Evolutionary conservation across 768 basidiomycete genomes (phyloP).

Genomic region (Myochromella boudieri): DNA sequence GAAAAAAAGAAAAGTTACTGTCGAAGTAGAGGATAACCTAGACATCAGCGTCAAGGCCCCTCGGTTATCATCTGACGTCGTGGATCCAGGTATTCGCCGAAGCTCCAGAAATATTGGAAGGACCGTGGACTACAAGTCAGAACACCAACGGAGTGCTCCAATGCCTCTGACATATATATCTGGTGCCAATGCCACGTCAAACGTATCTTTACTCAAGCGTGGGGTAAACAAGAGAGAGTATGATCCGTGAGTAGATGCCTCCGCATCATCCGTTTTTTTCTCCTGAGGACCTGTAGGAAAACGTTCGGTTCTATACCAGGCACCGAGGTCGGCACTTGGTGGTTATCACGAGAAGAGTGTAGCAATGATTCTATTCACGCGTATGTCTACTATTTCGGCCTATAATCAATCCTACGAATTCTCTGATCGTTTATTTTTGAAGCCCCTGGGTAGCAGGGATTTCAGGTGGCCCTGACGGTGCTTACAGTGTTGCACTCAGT

Average conservation of each 20-base stretch:
- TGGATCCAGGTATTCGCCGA: conserved; percentile 45
- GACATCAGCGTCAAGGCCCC: conserved; percentile 26
- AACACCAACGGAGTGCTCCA: conserved; percentile 33
- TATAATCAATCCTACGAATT: conserved; percentile 3
- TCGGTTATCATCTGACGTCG: conserved; percentile 22
- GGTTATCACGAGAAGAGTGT: conserved; percentile 70
- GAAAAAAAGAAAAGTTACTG: conserved; percentile 43
- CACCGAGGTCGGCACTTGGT: conserved; percentile 79
- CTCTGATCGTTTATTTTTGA: conserved; percentile 4
- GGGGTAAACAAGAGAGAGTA: conserved; percentile 35
- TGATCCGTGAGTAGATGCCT: conserved; percentile 48
- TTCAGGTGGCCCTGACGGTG: conserved; percentile 60
- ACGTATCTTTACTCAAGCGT: conserved; percentile 36
- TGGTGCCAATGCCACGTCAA: conserved; percentile 34
- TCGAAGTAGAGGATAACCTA: conserved; percentile 20
- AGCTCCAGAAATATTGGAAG: conserved; percentile 68
- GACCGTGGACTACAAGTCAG: conserved; percentile 50
- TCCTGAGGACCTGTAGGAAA: conserved; percentile 46
- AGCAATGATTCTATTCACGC: conserved; percentile 82
- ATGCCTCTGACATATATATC: conserved; percentile 38
- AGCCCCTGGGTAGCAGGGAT: conserved; percentile 90
- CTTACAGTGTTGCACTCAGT: conserved; percentile 83
- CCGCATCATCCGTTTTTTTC: neutral
- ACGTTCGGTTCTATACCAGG: conserved; percentile 80
- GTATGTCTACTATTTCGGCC: conserved; percentile 42